Conservation (phyloP, 2,329 filamentous ascomycete species). For the Herpotrichia juniperi region DNA sequence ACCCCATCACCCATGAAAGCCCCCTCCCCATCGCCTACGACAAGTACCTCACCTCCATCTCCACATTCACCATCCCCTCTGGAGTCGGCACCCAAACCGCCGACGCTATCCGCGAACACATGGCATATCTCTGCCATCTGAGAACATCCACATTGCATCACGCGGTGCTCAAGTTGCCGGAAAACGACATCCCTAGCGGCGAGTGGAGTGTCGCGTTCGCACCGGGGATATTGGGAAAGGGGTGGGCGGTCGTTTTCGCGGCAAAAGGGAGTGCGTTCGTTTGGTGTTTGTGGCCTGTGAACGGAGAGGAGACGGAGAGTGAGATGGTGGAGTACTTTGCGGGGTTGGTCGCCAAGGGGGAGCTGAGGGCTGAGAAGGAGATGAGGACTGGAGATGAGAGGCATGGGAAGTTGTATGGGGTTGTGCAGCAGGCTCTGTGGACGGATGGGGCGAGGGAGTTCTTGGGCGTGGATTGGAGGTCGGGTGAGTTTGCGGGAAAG, state of each 20-base stretch:
- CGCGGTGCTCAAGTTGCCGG: not conserved
- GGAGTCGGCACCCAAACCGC: not conserved
- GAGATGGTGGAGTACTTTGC: not conserved
- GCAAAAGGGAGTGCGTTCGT: constrained; percentile 5
- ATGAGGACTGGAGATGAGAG: constrained; percentile 5
- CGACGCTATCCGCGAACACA: not conserved
- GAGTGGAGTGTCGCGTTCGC: constrained; percentile 4
- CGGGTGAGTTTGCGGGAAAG: not conserved
- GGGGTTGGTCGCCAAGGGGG: not conserved
- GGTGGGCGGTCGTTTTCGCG: constrained; percentile 6
- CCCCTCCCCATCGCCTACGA: not conserved
- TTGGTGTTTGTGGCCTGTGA: constrained; percentile 6
- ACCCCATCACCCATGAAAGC: not conserved
- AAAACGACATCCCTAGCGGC: not conserved
- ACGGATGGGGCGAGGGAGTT: not conserved
- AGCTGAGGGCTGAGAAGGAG: not conserved
- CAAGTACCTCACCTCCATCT: not conserved
- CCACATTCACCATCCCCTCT: not conserved
- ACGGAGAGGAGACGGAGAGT: not conserved
- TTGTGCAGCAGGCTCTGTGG: constrained; percentile 3
- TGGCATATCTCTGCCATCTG: not conserved
- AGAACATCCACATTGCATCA: not conserved
- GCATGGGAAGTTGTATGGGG: constrained; percentile 1
- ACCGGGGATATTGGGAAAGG: not conserved
- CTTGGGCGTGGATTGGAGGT: constrained; percentile 1